Base-by-base conservation (phyloP, 2,329 filamentous ascomycete genomes). In the Aspergillus quadrilineatus region DNA sequence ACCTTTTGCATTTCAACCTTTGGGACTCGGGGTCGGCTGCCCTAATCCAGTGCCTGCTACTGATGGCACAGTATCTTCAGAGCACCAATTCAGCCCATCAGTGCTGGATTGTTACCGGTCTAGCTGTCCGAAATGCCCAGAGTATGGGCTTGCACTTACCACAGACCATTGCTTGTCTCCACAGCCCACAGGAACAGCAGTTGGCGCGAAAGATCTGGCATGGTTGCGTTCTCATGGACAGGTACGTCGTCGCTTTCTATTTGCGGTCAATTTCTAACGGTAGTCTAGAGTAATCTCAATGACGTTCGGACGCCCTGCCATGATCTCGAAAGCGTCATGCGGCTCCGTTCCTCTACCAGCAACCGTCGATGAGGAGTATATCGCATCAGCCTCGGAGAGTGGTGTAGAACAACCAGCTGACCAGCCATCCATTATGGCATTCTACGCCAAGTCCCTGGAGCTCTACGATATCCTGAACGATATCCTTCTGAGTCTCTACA, bases 21-120 rank as follows among this genome's bases (percentile, higher is more conserved):
- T 79, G 77, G 73, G 71, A 79, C 9, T 67, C 72, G 0, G 75
- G 74, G 0, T 80, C 77, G 0, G 61, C 77, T 0, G 76, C 75
- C 43, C 54, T 79, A 1, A 75, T 81, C 1, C 79, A 81, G 59
- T 80, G 75, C 44, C 65, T 81, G 0, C 63, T 82, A 0, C 65
- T 81, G 4, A 78, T 79, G 57, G 77, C 75, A 9, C 79, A 80
- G 44, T 81, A 80, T 56, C 64, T 81, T 0, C 79, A 81, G 43
- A 79, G 79, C 45, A 80, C 79, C 0, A 74, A 78, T 10, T 74
- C 74, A 5, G 74, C 77, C 0, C 76, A 80, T 56, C 75, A 79
- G 55, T 80, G 77, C 1, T 82, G 79, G 79, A 79, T 81, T 65
- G 73, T 78, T 4, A 75, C 78, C 0, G 79, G 79, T 0, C 67